Evolutionary conservation across 1,139 yeast genomes (phyloP), one percentile per base, ranked within the genome.

Genomic region (Torulaspora pretoriensis): DNA sequence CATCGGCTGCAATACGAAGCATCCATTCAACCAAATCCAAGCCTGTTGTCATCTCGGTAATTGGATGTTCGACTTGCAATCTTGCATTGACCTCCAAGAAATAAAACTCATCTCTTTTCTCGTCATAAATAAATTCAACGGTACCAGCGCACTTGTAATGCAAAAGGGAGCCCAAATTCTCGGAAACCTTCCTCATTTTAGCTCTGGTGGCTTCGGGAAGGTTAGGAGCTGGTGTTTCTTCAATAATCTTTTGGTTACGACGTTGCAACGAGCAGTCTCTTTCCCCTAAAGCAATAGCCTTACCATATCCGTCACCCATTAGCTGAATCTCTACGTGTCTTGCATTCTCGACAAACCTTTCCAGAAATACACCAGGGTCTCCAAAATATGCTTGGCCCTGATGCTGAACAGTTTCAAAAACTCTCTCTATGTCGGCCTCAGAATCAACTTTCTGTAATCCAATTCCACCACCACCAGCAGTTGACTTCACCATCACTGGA

Each of bases 401-500:
- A 68, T 88, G 96, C 63, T 86, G 85, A 35, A 92, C 97, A 4
- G 95, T 83, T 57, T 80, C 84, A 67, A 88, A 90, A 12, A 90
- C 95, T 52, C 84, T 71, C 68, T 80, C 86, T 51, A 90, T 80
- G 48, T 90, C 96, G 12, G 68, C 79, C 55, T 80, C 87, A 35
- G 80, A 75, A 59, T 89, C 95, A 49, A 90, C 97, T 64, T 89
- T 84, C 65, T 89, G 97, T 57, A 92, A 73, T 53, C 98, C 98
- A 60, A 90, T 92, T 68, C 98, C 98, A 66, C 98, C 98, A 59
- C 98, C 98, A 65, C 98, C 98, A 28, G 97, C 97, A 50, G 97
- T 90, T 16, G 96, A 85, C 68, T 92, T 92, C 43, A 92, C 86
- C 97, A 92, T 92, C 35, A 92, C 78, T 22, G 98, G 97, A 60